A percentile compares a stretch with the other conserved stretches of the same genome.
Evolutionary conservation across 208 protist genomes (phyloP).

Genomic region (Wallacemonas sp.): DNA sequence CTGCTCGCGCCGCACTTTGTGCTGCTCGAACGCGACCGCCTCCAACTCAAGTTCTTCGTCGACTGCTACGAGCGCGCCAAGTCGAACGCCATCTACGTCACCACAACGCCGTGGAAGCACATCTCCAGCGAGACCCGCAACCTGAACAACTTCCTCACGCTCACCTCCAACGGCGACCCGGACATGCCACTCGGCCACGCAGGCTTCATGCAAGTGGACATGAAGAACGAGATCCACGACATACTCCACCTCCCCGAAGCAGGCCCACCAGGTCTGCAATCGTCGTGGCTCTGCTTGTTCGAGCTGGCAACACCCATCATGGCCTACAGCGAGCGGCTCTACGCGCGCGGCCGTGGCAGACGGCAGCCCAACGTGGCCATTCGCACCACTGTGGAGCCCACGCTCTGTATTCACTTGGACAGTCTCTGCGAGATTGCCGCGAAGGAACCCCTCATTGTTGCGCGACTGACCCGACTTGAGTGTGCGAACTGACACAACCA

Average conservation of each 20-base stretch:
- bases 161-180: conserved; percentile 5
- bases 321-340: conserved; percentile 7
- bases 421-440: conserved; percentile 26
- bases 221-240: background rate
- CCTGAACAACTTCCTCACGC: background rate
- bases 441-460: conserved; percentile 27
- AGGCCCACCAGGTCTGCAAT: conserved; percentile 1
- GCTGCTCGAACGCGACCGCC: conserved; percentile 40
- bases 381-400: conserved; percentile 33
- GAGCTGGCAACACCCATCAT: conserved; percentile 9
- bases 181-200: conserved; percentile 12
- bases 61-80: conserved; percentile 68
- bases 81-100: conserved; percentile 57
- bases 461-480: conserved; percentile 21
- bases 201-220: background rate
- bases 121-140: conserved; percentile 2
- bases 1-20: conserved; percentile 41
- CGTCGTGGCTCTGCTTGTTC: conserved; percentile 9
- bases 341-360: background rate
- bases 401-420: conserved; percentile 30
- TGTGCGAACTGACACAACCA: conserved; percentile 11
- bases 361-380: conserved; percentile 32
- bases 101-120: conserved; percentile 15
- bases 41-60: conserved; percentile 61
- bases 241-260: background rate